phyloP scores from a whole-genome alignment of 345 rosid genomes.

The Iberis pinnata region DNA sequence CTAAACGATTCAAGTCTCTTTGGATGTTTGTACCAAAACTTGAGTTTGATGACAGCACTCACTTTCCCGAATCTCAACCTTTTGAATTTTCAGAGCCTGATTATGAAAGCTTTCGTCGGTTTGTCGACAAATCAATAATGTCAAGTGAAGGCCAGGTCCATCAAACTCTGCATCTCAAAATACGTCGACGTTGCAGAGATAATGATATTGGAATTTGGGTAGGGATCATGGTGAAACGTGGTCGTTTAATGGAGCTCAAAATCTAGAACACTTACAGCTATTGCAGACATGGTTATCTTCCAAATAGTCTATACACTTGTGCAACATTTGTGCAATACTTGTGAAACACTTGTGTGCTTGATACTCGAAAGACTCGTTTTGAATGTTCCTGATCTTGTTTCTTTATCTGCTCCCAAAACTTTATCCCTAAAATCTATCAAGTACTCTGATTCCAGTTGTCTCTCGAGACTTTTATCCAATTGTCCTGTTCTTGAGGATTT shows the following conservation, averaged over 20 bases:
- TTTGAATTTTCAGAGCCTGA: background rate
- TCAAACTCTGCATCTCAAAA: background rate
- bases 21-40: slow-evolving; percentile 8
- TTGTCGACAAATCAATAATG: slow-evolving; percentile 12
- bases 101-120: background rate
- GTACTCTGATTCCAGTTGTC: background rate
- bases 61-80: background rate
- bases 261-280: background rate
- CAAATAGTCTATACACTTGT: background rate
- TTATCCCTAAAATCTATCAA: background rate
- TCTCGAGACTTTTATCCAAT: background rate
- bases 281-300: too few species aligned
- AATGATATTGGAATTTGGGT: slow-evolving; percentile 2
- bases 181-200: background rate
- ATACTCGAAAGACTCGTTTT: background rate
- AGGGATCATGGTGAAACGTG: slow-evolving; percentile 5
- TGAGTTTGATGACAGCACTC: slow-evolving; percentile 8
- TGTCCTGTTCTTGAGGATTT: slow-evolving; percentile 27
- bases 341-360: slow-evolving; percentile 17
- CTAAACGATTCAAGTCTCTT: slow-evolving; percentile 11
- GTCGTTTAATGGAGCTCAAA: slow-evolving; percentile 2
- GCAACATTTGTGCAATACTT: too few species aligned
- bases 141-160: slow-evolving; percentile 2
- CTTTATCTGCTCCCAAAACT: slow-evolving; percentile 14
- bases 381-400: slow-evolving; percentile 15